Evolutionary conservation across 2,329 filamentous ascomycete species (phyloP), one percentile per base, ranked within the genome.

Genomic region (Dactylellina drechsleri): DNA sequence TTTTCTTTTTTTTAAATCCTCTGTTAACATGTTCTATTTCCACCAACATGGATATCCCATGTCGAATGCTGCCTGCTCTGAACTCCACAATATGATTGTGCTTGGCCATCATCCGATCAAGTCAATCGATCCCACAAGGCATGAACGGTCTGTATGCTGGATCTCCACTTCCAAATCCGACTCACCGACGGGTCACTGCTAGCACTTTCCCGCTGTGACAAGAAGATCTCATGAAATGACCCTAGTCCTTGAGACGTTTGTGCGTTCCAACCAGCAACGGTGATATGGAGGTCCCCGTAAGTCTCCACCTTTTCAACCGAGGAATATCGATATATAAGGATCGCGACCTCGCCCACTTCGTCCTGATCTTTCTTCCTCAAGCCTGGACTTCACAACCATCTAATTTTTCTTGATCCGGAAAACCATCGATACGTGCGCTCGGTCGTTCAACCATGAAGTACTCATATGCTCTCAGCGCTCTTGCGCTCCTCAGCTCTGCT

Each of bases 91-190:
- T 62, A 64, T 54, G 40, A 68, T 75, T 65, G 71, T 75, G 58
- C 20, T 16, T 57, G 15, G 16, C 57, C 43, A 64, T 62, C 57
- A 58, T 64, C 58, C 26, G 59, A 58, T 73, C 43, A 47, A n/a
- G 5, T 47, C 43, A 18, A 50, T 28, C 31, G 18, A 20, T 43
- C 54, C 15, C 56, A 45, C 50, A 56, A 31, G 41, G 57, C 50
- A 26, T 59, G 61, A 47, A 43, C 28, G 23, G 36, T 18, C 49
- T 53, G 59, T 45, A 40, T 18, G 20, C 62, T 23, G 43, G 58
- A 43, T 75, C 71, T 75, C 71, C 64, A 75, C 71, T 6, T 43
- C 64, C 71, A 67, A 75, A 75, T 75, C 71, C 71, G 71, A 68
- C 71, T 60, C 71, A 64, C 71, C 71, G 71, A 75, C 71, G 71